These are phyloP conservation scores for Venturiaceae sp. DNA, from an alignment of 2,329 filamentous ascomycete genomes.

Conservation along the genomic window DNA sequence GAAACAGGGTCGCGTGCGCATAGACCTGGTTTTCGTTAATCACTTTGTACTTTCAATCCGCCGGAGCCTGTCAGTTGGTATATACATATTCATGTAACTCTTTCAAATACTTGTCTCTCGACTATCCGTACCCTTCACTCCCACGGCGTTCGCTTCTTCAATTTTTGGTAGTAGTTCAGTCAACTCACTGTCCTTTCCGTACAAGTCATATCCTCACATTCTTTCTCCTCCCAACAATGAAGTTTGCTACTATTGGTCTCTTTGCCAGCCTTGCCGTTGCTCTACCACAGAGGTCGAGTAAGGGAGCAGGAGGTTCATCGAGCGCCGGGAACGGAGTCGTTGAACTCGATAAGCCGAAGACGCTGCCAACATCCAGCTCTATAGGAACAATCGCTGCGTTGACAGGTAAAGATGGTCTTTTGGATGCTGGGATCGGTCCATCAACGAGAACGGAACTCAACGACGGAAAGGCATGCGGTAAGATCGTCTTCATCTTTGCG, in stretches of 20 bases:
- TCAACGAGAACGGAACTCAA: background rate
- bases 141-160: background rate
- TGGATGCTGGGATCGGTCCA: background rate
- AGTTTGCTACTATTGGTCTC: background rate
- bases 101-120: background rate
- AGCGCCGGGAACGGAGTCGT: no score
- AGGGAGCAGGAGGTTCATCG: background rate
- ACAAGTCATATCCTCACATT: background rate
- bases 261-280: background rate
- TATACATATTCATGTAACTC: background rate
- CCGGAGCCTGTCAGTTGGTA: background rate
- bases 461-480: constrained; percentile 3
- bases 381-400: background rate
- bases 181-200: background rate
- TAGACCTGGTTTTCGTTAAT: background rate
- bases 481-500: constrained; percentile 38
- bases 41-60: no score
- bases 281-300: background rate
- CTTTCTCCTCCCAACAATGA: background rate
- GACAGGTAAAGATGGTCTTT: constrained; percentile 1
- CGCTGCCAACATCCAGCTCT: background rate
- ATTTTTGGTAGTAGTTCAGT: no score
- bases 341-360: background rate
- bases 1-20: background rate
- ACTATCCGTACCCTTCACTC: no score